These are phyloP conservation scores for Aureobasidium sp. DNA, from an alignment of 2,329 filamentous ascomycete genomes.

Conservation along the genomic window DNA sequence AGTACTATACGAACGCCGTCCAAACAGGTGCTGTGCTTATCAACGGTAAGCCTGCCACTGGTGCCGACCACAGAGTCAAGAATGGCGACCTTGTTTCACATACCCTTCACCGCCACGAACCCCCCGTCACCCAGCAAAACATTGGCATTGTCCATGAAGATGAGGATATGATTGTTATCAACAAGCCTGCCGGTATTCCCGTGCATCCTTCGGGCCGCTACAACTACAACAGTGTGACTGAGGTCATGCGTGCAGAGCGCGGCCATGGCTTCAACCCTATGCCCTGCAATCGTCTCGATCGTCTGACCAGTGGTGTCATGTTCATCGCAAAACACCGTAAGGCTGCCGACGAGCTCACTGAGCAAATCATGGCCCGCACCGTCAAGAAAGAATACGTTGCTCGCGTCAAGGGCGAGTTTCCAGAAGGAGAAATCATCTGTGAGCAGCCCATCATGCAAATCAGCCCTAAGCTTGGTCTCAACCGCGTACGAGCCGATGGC, in stretches of 20 bases:
- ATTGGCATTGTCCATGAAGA: slow-evolving; percentile 85
- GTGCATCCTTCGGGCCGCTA: slow-evolving; percentile 94
- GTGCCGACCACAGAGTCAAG: slow-evolving; percentile 60
- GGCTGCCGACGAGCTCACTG: slow-evolving; percentile 67
- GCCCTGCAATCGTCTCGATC: slow-evolving; percentile 87
- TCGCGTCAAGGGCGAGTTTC: slow-evolving; percentile 82
- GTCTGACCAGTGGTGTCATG: slow-evolving; percentile 94
- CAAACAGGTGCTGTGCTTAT: slow-evolving; percentile 68
- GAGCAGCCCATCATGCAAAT: slow-evolving; percentile 91
- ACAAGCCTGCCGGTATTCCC: slow-evolving; percentile 90
- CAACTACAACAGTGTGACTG: slow-evolving; percentile 87
- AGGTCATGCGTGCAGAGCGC: slow-evolving; percentile 79
- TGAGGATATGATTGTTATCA: slow-evolving; percentile 87
- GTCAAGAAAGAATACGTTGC: slow-evolving; percentile 95
- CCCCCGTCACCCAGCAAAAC: slow-evolving; percentile 73
- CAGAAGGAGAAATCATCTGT: slow-evolving; percentile 82
- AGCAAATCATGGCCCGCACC: slow-evolving; percentile 68
- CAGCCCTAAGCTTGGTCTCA: slow-evolving; percentile 88
- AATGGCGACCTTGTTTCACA: slow-evolving; percentile 92
- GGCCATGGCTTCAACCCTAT: slow-evolving; percentile 50
- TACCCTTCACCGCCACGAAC: slow-evolving; percentile 90
- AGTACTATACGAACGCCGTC: slow-evolving; percentile 84
- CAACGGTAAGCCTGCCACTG: slow-evolving; percentile 62
- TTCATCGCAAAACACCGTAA: slow-evolving; percentile 84
- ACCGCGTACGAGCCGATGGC: slow-evolving; percentile 86